Conservation (phyloP, 148 eudicot genomes). For the Cornus florida region DNA sequence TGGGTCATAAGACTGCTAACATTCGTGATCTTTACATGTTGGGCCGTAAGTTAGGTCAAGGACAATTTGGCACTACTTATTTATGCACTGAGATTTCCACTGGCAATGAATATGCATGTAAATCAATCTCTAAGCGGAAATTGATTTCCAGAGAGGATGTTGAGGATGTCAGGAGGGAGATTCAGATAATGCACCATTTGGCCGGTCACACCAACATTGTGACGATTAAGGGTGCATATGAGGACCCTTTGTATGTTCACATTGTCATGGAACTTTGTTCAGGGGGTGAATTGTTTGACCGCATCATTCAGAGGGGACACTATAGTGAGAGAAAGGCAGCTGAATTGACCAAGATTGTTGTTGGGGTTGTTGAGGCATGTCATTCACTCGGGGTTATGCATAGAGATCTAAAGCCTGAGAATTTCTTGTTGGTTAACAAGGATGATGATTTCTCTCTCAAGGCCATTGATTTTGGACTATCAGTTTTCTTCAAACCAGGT, state of each 20-base stretch:
- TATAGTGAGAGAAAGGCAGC: slow-evolving; percentile 94
- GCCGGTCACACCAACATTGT: slow-evolving; percentile 91
- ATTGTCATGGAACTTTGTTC: slow-evolving; percentile 90
- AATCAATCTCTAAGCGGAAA: slow-evolving; percentile 93
- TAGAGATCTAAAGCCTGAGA: slow-evolving; percentile 94
- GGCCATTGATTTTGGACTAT: slow-evolving; percentile 94
- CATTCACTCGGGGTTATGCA: slow-evolving; percentile 98
- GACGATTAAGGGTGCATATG: slow-evolving; percentile 86
- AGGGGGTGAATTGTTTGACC: slow-evolving; percentile 94
- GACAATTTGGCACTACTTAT: slow-evolving; percentile 94
- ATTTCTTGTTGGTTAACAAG: slow-evolving; percentile 82
- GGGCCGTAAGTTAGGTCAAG: slow-evolving; percentile 93
- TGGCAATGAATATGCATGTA: slow-evolving; percentile 74
- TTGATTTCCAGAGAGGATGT: slow-evolving; percentile 90
- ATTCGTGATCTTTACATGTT: slow-evolving; percentile 79
- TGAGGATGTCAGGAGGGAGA: slow-evolving; percentile 96
- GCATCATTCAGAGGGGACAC: slow-evolving; percentile 89
- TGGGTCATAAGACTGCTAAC: slow-evolving; percentile 86
- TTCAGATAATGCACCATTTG: slow-evolving; percentile 99
- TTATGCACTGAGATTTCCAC: slow-evolving; percentile 78
- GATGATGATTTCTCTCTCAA: slow-evolving; percentile 95
- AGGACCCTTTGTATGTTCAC: slow-evolving; percentile 85
- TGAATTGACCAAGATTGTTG: slow-evolving; percentile 83
- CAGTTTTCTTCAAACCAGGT: slow-evolving; percentile 99
- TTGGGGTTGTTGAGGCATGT: slow-evolving; percentile 94